Percentiles rank a stretch among this genome's conserved stretches.
These are phyloP conservation scores for Polyplosphaeria fusca DNA, from an alignment of 495 filamentous ascomycete species.

Conservation along the genomic window DNA sequence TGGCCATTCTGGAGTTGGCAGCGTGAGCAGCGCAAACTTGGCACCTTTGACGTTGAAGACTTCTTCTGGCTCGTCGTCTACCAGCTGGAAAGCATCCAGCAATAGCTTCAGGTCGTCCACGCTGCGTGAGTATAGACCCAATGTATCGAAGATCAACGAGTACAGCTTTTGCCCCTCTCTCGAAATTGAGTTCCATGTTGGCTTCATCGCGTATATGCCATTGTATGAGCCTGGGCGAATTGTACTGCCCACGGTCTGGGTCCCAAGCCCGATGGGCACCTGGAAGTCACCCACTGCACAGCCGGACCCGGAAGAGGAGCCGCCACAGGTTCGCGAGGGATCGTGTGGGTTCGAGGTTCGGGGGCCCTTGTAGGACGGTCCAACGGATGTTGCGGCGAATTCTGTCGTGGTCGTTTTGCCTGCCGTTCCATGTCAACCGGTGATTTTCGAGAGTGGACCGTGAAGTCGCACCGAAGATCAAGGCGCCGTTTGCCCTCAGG, in stretches of 20 bases:
- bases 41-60: constrained; percentile 42
- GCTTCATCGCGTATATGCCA: constrained; percentile 55
- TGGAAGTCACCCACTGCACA: constrained; percentile 53
- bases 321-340: constrained; percentile 49
- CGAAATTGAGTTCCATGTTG: constrained; percentile 52
- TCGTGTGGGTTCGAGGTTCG: constrained; percentile 50
- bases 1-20: constrained; percentile 50
- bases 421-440: background rate
- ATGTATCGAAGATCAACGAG: constrained; percentile 51
- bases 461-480: constrained; percentile 46
- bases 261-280: constrained; percentile 48
- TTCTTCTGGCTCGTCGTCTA: constrained; percentile 44
- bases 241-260: constrained; percentile 51
- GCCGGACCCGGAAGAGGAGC: constrained; percentile 53
- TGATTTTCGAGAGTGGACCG: background rate
- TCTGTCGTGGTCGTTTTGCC: constrained; percentile 51
- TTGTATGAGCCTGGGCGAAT: constrained; percentile 54
- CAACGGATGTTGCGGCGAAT: constrained; percentile 46
- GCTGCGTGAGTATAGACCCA: constrained; percentile 51
- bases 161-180: constrained; percentile 51
- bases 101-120: constrained; percentile 52
- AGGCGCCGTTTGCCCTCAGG: constrained; percentile 48
- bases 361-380: constrained; percentile 29
- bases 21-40: constrained; percentile 49
- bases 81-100: constrained; percentile 47